phyloP scores from a whole-genome alignment of 2,329 filamentous ascomycete genomes.

The Pseudogymnoascus sp. region DNA sequence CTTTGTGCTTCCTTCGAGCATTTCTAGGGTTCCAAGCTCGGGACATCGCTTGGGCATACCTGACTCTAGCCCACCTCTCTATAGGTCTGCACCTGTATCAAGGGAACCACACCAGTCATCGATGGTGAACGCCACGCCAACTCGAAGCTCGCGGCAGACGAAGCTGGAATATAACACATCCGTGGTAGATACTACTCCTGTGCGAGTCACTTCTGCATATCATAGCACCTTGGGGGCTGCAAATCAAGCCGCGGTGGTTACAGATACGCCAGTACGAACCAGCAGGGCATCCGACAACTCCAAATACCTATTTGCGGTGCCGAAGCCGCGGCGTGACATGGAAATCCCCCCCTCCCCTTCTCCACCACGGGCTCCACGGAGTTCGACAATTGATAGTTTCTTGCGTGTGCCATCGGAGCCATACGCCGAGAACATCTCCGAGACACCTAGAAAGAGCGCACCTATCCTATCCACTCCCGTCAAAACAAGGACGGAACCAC shows the following conservation, averaged over 20 bases:
- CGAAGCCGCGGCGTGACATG: neutral
- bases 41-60: neutral
- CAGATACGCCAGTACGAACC: neutral
- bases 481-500: slow-evolving; percentile 10
- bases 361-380: neutral
- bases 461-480: slow-evolving; percentile 7
- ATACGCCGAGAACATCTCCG: slow-evolving; percentile 17
- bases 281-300: neutral
- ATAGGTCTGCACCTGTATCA: neutral
- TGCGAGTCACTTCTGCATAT: neutral
- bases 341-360: neutral
- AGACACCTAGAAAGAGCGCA: slow-evolving; percentile 22
- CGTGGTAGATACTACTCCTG: neutral
- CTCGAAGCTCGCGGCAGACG: neutral
- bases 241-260: neutral
- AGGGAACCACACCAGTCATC: slow-evolving; percentile 7
- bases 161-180: neutral
- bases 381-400: neutral
- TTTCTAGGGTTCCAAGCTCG: slow-evolving; percentile 24
- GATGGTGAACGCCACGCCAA: slow-evolving; percentile 15
- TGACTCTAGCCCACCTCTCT: neutral
- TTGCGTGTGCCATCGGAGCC: neutral
- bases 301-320: neutral
- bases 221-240: neutral
- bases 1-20: slow-evolving; percentile 21